These are phyloP conservation scores for Dryadomyces sulphureus DNA, from an alignment of 2,329 filamentous ascomycete species.

Conservation along the genomic window DNA sequence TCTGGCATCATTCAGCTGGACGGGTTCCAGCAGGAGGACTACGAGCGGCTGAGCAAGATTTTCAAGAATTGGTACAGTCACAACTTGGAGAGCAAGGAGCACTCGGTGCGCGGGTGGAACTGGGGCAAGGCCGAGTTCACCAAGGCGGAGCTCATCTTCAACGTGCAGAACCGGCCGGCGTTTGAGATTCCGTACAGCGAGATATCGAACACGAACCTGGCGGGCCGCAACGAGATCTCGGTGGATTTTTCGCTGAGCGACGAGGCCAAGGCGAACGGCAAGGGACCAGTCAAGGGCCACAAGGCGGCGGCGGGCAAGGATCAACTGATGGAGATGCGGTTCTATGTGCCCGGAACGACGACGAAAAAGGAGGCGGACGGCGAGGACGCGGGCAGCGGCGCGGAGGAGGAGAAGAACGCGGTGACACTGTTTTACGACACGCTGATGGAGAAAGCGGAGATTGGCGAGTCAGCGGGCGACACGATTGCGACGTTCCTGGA, in stretches of 20 bases:
- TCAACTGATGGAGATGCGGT: slow-evolving; percentile 95
- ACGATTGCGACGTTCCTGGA: slow-evolving; percentile 96
- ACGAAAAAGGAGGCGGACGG: slow-evolving; percentile 63
- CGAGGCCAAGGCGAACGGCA: slow-evolving; percentile 57
- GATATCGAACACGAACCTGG: slow-evolving; percentile 93
- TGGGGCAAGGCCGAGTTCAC: slow-evolving; percentile 98
- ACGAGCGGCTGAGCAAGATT: slow-evolving; percentile 76
- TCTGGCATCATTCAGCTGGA: slow-evolving; percentile 85
- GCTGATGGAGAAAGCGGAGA: slow-evolving; percentile 95
- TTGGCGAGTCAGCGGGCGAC: slow-evolving; percentile 96
- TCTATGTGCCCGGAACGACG: slow-evolving; percentile 89
- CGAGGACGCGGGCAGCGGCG: slow-evolving; percentile 52
- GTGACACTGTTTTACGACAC: slow-evolving; percentile 97
- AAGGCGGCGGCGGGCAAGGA: slow-evolving; percentile 83
- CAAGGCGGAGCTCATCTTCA: slow-evolving; percentile 90
- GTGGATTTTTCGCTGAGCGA: slow-evolving; percentile 79
- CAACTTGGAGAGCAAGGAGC: slow-evolving; percentile 81
- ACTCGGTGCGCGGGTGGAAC: slow-evolving; percentile 93
- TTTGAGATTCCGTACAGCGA: slow-evolving; percentile 97
- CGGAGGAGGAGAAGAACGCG: slow-evolving; percentile 80
- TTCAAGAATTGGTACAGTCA: slow-evolving; percentile 99
- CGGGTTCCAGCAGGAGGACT: slow-evolving; percentile 89
- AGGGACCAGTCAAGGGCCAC: slow-evolving; percentile 64
- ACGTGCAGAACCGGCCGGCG: slow-evolving; percentile 87
- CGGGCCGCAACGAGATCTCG: slow-evolving; percentile 93